Base-by-base conservation (phyloP, 129 eudicot species). In the Flaveria ramosissima region DNA sequence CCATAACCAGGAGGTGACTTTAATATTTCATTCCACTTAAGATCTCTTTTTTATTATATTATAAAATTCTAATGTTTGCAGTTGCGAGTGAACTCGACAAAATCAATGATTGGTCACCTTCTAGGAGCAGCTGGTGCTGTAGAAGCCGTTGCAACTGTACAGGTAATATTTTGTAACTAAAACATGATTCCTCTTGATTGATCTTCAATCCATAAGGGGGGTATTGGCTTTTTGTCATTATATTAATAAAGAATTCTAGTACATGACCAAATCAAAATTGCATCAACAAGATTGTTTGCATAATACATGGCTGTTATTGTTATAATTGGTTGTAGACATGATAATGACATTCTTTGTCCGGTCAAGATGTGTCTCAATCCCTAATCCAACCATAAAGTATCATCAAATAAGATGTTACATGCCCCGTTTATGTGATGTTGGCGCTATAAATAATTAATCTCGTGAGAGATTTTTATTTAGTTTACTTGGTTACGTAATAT, bases 41-140 rank as follows among this genome's bases (percentile, higher is more conserved):
- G 59, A 23, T 83, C 1, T 52, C 66, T 10, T 23, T 60, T 60
- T 60, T 60, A 4, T 6, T 23, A 24, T 24, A 11, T 60, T 21
- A 9, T 60, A 60, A 64, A 16, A 12, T 41, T 24, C 14, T 41
- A n/a, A 14, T 32, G 45, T 68, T 55, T 81, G 75, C 92, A 93
- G 98, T 81, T 93, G 81, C 84, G 87, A 75, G 88, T 93, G 68
- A 93, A 93, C 87, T 93, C 98, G 23, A 88, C 97, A 81, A 93
- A 93, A 65, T 63, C 98, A 52, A 93, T 93, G 98, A 90, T 90
- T 17, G 97, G 98, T 47, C 98, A 93, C 78, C 89, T 93, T 51
- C 88, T 93, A 52, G 98, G 98, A 32, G 98, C 98, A 78, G 97
- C 98, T 85, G 97, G 97, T 68, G 98, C 96, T 78, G 96, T 93